Conservation (phyloP, 2,329 filamentous ascomycete genomes). For the Fusarium oxysporum region DNA sequence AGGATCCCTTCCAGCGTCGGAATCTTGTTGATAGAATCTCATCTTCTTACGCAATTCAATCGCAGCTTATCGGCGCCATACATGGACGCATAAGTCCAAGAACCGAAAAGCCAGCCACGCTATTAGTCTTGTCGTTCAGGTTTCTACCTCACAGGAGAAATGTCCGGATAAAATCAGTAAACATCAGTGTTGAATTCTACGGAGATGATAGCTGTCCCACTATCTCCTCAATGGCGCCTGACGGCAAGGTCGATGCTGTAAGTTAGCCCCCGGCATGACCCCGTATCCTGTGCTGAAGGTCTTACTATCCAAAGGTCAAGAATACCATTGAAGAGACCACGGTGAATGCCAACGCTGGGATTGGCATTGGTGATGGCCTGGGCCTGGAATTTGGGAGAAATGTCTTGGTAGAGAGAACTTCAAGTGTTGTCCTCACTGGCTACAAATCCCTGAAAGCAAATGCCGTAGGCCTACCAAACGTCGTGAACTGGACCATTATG, state of each 20-base stretch:
- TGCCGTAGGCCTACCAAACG: accelerated
- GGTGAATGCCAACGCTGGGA: too few relatives aligned
- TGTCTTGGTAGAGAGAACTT: too few relatives aligned
- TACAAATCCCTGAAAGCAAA: neutral
- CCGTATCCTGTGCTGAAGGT: accelerated
- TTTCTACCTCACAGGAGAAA: neutral
- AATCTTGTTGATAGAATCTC: neutral
- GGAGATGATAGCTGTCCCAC: neutral
- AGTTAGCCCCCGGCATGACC: neutral
- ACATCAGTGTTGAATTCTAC: neutral
- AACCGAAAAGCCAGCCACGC: neutral
- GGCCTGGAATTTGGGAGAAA: too few relatives aligned
- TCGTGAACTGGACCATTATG: neutral
- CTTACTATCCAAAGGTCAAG: neutral
- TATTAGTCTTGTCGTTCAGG: neutral
- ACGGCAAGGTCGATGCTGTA: too few relatives aligned
- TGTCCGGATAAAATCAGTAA: neutral
- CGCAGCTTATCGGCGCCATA: neutral
- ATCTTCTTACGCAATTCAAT: neutral
- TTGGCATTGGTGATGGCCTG: too few relatives aligned
- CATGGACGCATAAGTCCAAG: neutral
- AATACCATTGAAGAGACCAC: too few relatives aligned
- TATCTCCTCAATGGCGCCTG: neutral
- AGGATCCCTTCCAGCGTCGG: neutral
- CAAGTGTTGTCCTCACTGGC: neutral